These are phyloP conservation scores for Ganoderma boninense DNA, from an alignment of 1,284 basidiomycete species.

Conservation along the genomic window DNA sequence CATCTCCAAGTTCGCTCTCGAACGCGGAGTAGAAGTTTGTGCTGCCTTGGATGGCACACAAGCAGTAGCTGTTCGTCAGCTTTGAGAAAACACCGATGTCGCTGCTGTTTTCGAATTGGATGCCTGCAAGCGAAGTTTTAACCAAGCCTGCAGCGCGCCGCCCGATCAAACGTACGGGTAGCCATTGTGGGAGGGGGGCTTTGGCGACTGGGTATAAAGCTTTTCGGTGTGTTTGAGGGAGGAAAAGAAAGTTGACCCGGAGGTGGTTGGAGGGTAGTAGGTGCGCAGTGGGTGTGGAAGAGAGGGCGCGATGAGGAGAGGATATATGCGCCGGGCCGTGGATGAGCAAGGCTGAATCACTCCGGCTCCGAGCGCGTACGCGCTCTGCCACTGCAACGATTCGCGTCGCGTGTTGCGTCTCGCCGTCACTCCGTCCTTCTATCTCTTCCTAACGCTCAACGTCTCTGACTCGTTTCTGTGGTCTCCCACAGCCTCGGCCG, in stretches of 20 bases:
- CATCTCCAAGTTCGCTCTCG: conserved; percentile 93
- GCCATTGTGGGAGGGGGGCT: conserved; percentile 56
- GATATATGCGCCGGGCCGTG: conserved; percentile 10
- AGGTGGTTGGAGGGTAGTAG: not conserved
- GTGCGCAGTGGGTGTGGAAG: not conserved
- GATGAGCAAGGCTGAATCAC: conserved; percentile 7
- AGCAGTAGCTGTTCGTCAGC: conserved; percentile 96
- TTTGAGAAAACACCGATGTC: conserved; percentile 96
- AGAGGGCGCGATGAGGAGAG: conserved; percentile 11
- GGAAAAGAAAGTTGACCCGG: not conserved
- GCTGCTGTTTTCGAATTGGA: conserved; percentile 97
- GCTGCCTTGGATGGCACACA: conserved; percentile 92
- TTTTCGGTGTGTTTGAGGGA: not conserved
- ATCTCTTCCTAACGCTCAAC: not conserved
- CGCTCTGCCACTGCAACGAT: not conserved
- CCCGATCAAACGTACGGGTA: conserved; percentile 59
- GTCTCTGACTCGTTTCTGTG: conserved; percentile 1
- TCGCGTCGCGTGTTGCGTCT: not conserved
- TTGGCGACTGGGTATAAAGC: not conserved
- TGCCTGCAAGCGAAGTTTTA: conserved; percentile 56
- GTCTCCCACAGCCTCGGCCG: not conserved
- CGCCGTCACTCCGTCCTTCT: not conserved
- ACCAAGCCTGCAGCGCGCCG: conserved; percentile 1
- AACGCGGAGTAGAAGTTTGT: conserved; percentile 99
- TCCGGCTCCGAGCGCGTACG: conserved; percentile 9